A percentile compares a stretch with the other conserved stretches of the same genome.
Conservation (phyloP, 139 green algal genomes). For the Haematococcus sp. region DNA sequence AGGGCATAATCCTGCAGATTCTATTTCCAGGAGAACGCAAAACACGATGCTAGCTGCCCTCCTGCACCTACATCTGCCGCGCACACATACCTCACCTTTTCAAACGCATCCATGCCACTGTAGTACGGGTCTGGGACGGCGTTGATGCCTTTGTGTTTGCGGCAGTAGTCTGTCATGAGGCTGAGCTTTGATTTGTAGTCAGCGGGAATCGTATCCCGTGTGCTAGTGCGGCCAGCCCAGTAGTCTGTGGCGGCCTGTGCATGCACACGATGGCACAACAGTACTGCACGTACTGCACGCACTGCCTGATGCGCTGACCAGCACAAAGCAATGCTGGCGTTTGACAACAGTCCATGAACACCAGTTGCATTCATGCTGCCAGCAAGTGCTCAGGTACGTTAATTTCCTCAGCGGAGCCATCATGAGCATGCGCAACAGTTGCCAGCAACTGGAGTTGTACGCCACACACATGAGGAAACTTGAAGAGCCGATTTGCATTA, state of each 20-base stretch:
- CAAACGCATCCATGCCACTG: constrained; percentile 37
- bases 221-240: neutral
- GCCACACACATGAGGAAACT: too few relatives aligned
- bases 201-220: neutral
- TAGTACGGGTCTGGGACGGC: constrained; percentile 94
- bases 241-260: neutral
- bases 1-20: too few relatives aligned
- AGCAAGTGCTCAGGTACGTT: too few relatives aligned
- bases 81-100: too few relatives aligned
- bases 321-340: too few relatives aligned
- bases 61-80: neutral
- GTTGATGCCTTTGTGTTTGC: constrained; percentile 32
- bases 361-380: too few relatives aligned
- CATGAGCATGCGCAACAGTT: too few relatives aligned
- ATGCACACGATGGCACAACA: neutral
- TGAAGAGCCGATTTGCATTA: too few relatives aligned
- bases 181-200: constrained; percentile 33
- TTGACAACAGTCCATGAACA: too few relatives aligned
- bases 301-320: constrained; percentile 1
- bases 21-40: too few relatives aligned
- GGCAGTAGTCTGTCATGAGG: constrained; percentile 69
- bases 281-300: neutral
- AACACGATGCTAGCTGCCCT: neutral
- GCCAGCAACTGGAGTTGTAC: too few relatives aligned
- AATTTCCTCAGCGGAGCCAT: too few relatives aligned